Conservation (phyloP, 1,284 basidiomycete genomes). For the Paramarasmius palmivorus region DNA sequence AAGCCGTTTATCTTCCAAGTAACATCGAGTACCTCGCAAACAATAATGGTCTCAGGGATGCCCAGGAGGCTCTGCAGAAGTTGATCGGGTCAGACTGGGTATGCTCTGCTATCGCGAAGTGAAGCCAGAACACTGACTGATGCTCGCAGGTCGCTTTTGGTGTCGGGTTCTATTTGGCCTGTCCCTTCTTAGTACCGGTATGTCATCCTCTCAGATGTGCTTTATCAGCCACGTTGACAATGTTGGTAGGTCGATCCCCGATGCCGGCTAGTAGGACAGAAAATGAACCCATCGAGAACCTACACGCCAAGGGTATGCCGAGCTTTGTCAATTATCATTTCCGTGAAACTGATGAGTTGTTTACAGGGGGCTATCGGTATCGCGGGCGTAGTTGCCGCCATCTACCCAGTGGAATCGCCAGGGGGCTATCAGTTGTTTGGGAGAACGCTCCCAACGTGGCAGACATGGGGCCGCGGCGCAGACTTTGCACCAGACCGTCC, state of each 20-base stretch:
- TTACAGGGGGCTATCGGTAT: conserved; percentile 63
- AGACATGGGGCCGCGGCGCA: conserved; percentile 57
- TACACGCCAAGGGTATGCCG: conserved; percentile 55
- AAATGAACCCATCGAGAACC: conserved; percentile 67
- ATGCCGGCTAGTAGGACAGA: conserved; percentile 58
- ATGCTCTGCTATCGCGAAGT: conserved; percentile 39
- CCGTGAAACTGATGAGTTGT: not conserved
- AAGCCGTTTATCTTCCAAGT: conserved; percentile 67
- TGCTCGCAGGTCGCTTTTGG: conserved; percentile 31
- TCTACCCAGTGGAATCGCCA: conserved; percentile 68
- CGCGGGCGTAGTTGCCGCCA: conserved; percentile 59
- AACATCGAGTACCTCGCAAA: conserved; percentile 68
- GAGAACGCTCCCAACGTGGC: conserved; percentile 59
- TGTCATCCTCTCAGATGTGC: conserved; percentile 21
- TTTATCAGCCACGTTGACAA: not conserved
- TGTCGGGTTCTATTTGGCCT: conserved; percentile 62
- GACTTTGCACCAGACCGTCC: conserved; percentile 50
- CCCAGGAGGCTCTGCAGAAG: conserved; percentile 43
- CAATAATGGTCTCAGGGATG: conserved; percentile 57
- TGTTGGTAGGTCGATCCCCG: conserved; percentile 55
- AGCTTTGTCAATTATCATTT: no score
- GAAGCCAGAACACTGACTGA: no score
- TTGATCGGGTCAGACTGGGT: conserved; percentile 53
- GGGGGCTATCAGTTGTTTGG: conserved; percentile 69
- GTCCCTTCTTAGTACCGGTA: conserved; percentile 61